Percentiles rank a stretch among this genome's conserved stretches.
Evolutionary conservation across 345 rosid species (phyloP).

Genomic region (Carallia brachiata): DNA sequence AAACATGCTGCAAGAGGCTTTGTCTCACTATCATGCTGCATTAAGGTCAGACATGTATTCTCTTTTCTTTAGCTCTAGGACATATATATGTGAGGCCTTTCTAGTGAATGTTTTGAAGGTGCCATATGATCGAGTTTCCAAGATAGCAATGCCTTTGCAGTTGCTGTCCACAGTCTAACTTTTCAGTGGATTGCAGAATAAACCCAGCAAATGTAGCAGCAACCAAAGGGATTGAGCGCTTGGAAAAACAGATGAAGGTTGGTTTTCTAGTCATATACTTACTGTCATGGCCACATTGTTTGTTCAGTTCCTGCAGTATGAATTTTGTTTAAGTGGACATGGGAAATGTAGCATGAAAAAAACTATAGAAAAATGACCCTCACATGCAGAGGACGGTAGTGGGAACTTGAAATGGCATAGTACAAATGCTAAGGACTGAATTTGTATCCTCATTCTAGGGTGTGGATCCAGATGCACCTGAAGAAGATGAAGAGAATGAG

Average conservation of each 20-base stretch:
- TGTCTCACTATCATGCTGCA: conserved; percentile 91
- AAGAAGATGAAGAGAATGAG: conserved; percentile 94
- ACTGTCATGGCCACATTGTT: not conserved
- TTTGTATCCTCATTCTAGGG: conserved; percentile 50
- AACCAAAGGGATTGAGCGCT: conserved; percentile 88
- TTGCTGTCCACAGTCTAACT: conserved; percentile 10
- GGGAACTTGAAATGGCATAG: too few species aligned
- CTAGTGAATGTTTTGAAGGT: not conserved
- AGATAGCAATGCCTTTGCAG: not conserved
- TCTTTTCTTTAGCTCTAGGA: conserved; percentile 5
- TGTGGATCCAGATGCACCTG: conserved; percentile 97
- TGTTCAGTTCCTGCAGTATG: not conserved
- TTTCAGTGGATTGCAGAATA: conserved; percentile 52
- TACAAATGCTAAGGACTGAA: not conserved
- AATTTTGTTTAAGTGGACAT: not conserved
- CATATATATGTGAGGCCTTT: not conserved
- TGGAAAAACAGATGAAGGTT: conserved; percentile 99
- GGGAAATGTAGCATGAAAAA: too few species aligned
- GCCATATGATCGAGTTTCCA: not conserved
- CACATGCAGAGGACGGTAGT: too few species aligned
- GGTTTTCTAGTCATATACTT: conserved; percentile 11
- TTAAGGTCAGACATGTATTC: conserved; percentile 48
- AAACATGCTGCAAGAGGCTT: conserved; percentile 76
- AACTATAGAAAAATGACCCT: too few species aligned
- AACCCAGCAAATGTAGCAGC: conserved; percentile 89